Base-by-base conservation (phyloP, 371 early-diverging fungal species). In the Mortierella sp. region DNA sequence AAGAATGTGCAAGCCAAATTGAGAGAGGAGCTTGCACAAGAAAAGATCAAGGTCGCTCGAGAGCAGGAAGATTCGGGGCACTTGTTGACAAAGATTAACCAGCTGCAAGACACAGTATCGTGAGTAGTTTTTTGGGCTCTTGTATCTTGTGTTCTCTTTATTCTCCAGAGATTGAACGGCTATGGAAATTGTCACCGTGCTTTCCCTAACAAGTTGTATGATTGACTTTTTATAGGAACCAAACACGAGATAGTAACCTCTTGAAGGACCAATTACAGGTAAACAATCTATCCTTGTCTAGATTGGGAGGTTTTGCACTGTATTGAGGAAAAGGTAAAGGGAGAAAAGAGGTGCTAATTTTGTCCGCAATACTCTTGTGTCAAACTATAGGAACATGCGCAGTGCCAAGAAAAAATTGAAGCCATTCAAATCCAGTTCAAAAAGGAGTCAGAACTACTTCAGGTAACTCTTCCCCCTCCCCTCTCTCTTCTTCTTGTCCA, bases 91-190 rank as follows among this genome's bases (percentile, higher is more conserved):
- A 77, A 77, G 59, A 45, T 77, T 15, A 77, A 72, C 56, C 77
- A 72, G 14, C 72, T 77, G 26, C 77, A 77, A 57, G 77, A 72
- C 28, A 77, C 62, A 25, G 72, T 75, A 43, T 56, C 75, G 75
- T 75, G 64, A 23, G 69, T 57, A 28, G 26, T 23, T 37, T 47
- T 4, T 66, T 53, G 7, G 9, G 12, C 15, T 14, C 25, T 37
- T 37, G 37, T 37, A 5, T 37, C 5, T 37, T 37, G 37, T 37
- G 3, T 3, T 37, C 9, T 37, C 9, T 37, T 37, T 37, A 9
- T 9, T 37, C 9, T 37, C 37, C 37, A 37, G 9, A 37, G n/a
- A 5, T 37, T 37, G 37, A 37, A 37, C 37, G 37, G 9, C 37
- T 37, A 9, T 37, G 37, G 37, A 37, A n/a, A 37, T 9, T 5